phyloP scores from a whole-genome alignment of 257 asterid genomes.

The Gynochthodes officinalis region DNA sequence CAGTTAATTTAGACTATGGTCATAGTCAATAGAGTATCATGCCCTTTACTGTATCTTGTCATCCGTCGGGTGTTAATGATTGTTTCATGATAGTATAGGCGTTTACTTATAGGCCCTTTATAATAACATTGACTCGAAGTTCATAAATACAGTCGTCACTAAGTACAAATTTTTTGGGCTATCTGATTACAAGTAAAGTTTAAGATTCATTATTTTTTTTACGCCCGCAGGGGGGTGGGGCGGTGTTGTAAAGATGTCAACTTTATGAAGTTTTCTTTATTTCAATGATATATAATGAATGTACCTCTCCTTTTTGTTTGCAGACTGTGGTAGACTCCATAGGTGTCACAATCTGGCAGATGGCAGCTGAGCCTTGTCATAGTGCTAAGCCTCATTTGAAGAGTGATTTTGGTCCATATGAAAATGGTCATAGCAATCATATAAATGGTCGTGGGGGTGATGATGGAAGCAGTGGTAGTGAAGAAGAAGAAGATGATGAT shows the following conservation, averaged over 20 bases:
- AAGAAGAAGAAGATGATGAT: conserved; percentile 34
- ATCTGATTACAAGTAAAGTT: neutral
- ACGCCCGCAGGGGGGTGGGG: too few relatives aligned
- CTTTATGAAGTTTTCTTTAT: neutral
- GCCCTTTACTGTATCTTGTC: neutral
- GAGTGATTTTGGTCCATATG: conserved; percentile 28
- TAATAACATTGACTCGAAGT: too few relatives aligned
- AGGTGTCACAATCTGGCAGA: conserved; percentile 85
- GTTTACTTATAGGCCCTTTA: neutral
- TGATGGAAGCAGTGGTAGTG: conserved; percentile 50
- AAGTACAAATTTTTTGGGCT: neutral
- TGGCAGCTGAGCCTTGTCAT: conserved; percentile 66
- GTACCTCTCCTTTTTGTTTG: conserved; percentile 22
- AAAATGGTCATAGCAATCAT: conserved; percentile 50
- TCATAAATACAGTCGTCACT: neutral
- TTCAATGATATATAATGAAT: conserved; percentile 8
- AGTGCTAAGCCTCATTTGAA: conserved; percentile 21
- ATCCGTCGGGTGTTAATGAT: neutral
- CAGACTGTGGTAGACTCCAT: conserved; percentile 77
- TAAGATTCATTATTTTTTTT: neutral
- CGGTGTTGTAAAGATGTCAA: neutral
- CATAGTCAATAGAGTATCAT: neutral
- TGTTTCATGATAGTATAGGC: too few relatives aligned
- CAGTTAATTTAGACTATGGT: neutral
- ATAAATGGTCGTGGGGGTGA: conserved; percentile 36